These are phyloP conservation scores for Thalassiosira ordinaria DNA, from an alignment of 352 stramenopile species.

Conservation along the genomic window DNA sequence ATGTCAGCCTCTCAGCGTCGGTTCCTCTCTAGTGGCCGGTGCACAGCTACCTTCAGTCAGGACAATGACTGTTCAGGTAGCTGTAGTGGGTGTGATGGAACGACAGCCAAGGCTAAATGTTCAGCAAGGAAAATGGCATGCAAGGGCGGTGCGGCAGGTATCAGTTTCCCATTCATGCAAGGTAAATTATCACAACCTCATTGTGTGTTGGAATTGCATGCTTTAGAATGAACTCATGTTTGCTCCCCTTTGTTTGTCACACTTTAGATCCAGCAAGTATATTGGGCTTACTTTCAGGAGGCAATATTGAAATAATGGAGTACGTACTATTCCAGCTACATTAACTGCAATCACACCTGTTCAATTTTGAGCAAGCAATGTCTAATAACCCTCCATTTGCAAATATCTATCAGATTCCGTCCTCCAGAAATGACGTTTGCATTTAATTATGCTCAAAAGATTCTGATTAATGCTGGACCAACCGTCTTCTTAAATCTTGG, in stretches of 20 bases:
- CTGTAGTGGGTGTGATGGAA: background rate
- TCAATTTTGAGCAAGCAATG: no score
- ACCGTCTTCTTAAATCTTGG: background rate
- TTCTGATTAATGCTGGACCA: background rate
- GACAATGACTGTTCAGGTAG: background rate
- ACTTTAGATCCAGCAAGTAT: constrained; percentile 8
- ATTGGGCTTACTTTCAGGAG: constrained; percentile 21
- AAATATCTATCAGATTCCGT: no score
- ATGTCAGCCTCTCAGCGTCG: background rate
- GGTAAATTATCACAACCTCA: no score
- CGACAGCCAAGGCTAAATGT: background rate
- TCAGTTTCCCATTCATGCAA: constrained; percentile 32
- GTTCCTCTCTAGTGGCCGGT: background rate
- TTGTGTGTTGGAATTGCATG: no score
- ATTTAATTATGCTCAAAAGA: background rate
- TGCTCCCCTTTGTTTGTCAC: no score
- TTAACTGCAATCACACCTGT: no score
- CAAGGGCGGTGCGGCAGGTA: background rate
- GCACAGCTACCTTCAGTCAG: background rate
- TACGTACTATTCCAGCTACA: no score
- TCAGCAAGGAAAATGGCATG: constrained; percentile 1
- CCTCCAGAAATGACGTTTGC: background rate
- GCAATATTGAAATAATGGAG: constrained; percentile 24
- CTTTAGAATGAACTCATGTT: no score
- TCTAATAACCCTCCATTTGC: no score